phyloP scores from a whole-genome alignment of 2,329 filamentous ascomycete species.

The Neodidymelliopsis sp. region DNA sequence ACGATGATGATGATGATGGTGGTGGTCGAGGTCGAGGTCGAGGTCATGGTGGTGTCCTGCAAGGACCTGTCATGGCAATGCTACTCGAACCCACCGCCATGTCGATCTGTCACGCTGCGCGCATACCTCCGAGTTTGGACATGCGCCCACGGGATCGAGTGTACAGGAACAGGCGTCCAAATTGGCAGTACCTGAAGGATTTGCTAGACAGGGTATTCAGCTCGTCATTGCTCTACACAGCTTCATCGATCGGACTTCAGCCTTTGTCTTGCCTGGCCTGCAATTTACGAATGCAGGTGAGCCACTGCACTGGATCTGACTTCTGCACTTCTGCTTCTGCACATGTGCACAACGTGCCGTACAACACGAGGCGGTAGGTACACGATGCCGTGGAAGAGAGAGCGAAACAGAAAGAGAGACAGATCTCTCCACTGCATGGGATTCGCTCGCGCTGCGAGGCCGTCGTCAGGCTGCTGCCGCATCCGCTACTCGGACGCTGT shows the following conservation, averaged over 20 bases:
- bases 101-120: conserved; percentile 13
- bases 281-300: conserved; percentile 9
- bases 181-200: conserved; percentile 20
- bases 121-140: conserved; percentile 5
- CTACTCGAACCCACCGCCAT: conserved; percentile 14
- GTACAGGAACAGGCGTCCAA: conserved; percentile 1
- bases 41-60: conserved; percentile 9
- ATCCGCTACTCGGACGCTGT: conserved; percentile 4
- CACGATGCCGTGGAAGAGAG: conserved; percentile 1
- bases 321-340: too few species aligned
- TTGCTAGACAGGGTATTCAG: conserved; percentile 7
- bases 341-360: conserved; percentile 18
- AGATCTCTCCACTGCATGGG: conserved; percentile 12
- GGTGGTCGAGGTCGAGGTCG: too few species aligned
- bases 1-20: too few species aligned
- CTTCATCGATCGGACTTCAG: neutral
- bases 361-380: conserved; percentile 2
- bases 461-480: conserved; percentile 20
- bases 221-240: conserved; percentile 9
- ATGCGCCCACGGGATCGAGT: neutral
- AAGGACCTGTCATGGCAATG: conserved; percentile 7
- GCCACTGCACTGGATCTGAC: conserved; percentile 12
- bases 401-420: too few species aligned
- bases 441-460: conserved; percentile 26
- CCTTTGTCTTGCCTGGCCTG: conserved; percentile 5